These are phyloP conservation scores for Suhomyces kunorum DNA, from an alignment of 1,139 yeast genomes.

Conservation along the genomic window DNA sequence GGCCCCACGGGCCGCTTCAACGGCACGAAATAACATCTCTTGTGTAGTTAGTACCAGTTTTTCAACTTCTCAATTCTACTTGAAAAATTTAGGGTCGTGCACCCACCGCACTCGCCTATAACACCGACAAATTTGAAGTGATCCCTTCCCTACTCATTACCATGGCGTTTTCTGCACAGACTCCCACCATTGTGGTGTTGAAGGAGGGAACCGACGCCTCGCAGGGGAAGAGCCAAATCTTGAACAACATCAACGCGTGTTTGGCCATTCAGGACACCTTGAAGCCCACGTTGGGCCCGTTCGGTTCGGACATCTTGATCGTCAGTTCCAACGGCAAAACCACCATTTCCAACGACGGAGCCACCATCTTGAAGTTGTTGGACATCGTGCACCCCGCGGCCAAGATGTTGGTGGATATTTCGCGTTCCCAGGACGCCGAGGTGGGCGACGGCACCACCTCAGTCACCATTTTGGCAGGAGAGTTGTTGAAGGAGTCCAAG, in stretches of 20 bases:
- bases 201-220: constrained; percentile 97
- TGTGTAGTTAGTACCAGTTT: not conserved
- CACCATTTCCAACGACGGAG: constrained; percentile 97
- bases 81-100: constrained; percentile 8
- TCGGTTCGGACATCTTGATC: constrained; percentile 92
- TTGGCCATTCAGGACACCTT: constrained; percentile 94
- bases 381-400: constrained; percentile 99
- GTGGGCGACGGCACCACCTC: constrained; percentile 99
- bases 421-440: constrained; percentile 97
- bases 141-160: not conserved
- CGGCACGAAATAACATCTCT: not conserved
- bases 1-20: constrained; percentile 5
- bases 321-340: constrained; percentile 83
- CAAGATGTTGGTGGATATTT: constrained; percentile 87
- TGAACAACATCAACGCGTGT: constrained; percentile 95
- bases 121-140: constrained; percentile 7
- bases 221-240: constrained; percentile 94
- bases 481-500: constrained; percentile 86
- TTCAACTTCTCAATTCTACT: constrained; percentile 2
- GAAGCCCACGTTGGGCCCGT: constrained; percentile 93
- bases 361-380: constrained; percentile 85
- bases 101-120: constrained; percentile 6
- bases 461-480: constrained; percentile 93
- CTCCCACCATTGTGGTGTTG: constrained; percentile 95
- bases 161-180: constrained; percentile 88